phyloP scores from a whole-genome alignment of 1,284 basidiomycete species.

The Waitea zeae region DNA sequence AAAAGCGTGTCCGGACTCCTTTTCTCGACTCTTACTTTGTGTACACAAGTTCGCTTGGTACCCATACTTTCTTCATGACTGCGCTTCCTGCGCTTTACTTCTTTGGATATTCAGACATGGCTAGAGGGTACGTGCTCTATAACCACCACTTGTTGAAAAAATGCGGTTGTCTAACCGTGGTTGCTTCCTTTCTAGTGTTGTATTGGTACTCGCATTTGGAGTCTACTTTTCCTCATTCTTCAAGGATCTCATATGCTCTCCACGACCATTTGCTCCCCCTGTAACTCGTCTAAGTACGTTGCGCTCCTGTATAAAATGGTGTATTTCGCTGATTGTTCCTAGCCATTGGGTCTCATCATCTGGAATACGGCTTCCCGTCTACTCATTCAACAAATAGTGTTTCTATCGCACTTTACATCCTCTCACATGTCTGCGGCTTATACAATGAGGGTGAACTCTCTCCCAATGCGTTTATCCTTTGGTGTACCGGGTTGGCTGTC shows the following conservation, averaged over 20 bases:
- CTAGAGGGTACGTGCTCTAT: conserved; percentile 46
- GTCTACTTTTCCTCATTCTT: conserved; percentile 74
- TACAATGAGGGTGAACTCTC: conserved; percentile 16
- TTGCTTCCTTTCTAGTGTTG: conserved; percentile 28
- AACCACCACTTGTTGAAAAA: not conserved
- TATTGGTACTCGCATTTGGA: conserved; percentile 63
- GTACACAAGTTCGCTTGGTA: conserved; percentile 77
- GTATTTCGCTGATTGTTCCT: conserved; percentile 1
- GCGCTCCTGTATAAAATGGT: not conserved
- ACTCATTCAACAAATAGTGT: conserved; percentile 90
- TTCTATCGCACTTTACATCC: conserved; percentile 73
- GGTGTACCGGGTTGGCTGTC: conserved; percentile 29
- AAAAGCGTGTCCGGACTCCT: conserved; percentile 52
- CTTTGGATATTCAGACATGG: conserved; percentile 62
- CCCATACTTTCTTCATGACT: conserved; percentile 92
- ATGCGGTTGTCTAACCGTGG: not conserved
- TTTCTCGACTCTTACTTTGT: conserved; percentile 81
- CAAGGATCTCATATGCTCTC: conserved; percentile 85
- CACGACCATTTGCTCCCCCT: conserved; percentile 82
- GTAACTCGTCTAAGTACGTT: conserved; percentile 69
- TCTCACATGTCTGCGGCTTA: conserved; percentile 32
- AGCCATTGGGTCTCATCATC: conserved; percentile 75
- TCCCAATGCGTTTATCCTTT: conserved; percentile 20
- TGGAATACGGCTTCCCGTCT: conserved; percentile 91
- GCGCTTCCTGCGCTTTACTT: conserved; percentile 79